Conservation (phyloP, 768 basidiomycete species). For the Lactarius indigo region DNA sequence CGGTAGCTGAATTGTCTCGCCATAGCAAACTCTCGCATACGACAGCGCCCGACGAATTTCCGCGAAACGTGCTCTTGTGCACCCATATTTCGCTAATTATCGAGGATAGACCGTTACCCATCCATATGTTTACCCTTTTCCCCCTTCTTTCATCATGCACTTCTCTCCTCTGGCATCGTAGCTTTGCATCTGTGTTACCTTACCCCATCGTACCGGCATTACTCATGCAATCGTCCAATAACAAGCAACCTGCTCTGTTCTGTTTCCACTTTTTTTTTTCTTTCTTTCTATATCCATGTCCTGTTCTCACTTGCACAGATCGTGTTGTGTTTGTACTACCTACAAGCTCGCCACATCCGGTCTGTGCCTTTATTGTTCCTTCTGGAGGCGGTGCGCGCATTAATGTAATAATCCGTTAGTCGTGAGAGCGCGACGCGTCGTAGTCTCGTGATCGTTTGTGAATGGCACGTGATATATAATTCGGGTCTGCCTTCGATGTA, state of each 20-base stretch:
- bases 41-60: constrained; percentile 92
- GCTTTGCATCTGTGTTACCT: constrained; percentile 23
- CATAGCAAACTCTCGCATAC: constrained; percentile 55
- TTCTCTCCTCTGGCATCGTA: constrained; percentile 15
- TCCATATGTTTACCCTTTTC: neutral
- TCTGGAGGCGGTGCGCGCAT: neutral
- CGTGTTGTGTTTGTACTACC: neutral
- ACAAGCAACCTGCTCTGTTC: constrained; percentile 17
- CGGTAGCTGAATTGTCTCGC: neutral
- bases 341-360: neutral
- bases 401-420: neutral
- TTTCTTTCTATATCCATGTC: neutral
- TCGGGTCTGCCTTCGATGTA: too few relatives aligned
- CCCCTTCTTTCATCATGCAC: constrained; percentile 12
- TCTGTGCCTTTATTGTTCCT: constrained; percentile 1
- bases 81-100: constrained; percentile 54
- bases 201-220: constrained; percentile 19
- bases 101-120: constrained; percentile 9
- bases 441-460: neutral
- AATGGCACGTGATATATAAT: neutral
- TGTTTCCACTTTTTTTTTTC: neutral
- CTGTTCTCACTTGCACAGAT: constrained; percentile 1
- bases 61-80: constrained; percentile 57
- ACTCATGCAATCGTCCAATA: constrained; percentile 25
- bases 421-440: neutral